A percentile compares a stretch with the other conserved stretches of the same genome.
phyloP scores from a whole-genome alignment of 305 asterid species.

The Stenogyne calaminthoides region DNA sequence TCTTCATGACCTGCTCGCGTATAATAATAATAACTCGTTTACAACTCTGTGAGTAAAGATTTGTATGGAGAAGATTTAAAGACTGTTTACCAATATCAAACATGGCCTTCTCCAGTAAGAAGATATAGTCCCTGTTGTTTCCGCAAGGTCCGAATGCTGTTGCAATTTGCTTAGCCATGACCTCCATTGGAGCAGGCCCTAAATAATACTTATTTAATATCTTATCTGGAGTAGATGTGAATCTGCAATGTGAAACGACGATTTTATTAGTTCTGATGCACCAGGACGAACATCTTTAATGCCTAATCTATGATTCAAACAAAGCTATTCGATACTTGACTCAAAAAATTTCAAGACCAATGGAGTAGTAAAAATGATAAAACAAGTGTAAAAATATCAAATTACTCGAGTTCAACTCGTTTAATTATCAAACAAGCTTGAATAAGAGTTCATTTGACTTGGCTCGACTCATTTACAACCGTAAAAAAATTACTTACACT shows the following conservation, averaged over 20 bases:
- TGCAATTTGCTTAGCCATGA: conserved; percentile 94
- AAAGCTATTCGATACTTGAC: background rate
- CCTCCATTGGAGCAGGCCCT: conserved; percentile 94
- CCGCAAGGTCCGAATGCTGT: conserved; percentile 89
- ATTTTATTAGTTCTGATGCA: background rate
- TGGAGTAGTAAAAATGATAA: no score
- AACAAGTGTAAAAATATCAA: no score
- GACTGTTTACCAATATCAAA: conserved; percentile 60
- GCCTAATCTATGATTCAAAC: background rate
- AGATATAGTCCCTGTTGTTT: conserved; percentile 81
- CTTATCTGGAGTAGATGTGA: conserved; percentile 82
- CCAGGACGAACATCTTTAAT: background rate
- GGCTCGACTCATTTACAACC: background rate
- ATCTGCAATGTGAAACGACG: conserved; percentile 46
- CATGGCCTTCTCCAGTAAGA: conserved; percentile 50
- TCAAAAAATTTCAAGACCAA: no score
- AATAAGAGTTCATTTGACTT: background rate
- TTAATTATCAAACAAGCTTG: no score
- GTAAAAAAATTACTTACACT: conserved; percentile 51
- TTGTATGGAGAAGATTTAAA: background rate
- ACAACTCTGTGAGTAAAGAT: background rate
- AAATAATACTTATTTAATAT: conserved; percentile 77
- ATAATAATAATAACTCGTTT: background rate
- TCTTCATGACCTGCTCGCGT: conserved; percentile 68
- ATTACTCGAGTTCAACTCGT: no score